A percentile compares a stretch with the other conserved stretches of the same genome.
phyloP scores from a whole-genome alignment of 306 rosid genomes.

The Sophora flavescens region DNA sequence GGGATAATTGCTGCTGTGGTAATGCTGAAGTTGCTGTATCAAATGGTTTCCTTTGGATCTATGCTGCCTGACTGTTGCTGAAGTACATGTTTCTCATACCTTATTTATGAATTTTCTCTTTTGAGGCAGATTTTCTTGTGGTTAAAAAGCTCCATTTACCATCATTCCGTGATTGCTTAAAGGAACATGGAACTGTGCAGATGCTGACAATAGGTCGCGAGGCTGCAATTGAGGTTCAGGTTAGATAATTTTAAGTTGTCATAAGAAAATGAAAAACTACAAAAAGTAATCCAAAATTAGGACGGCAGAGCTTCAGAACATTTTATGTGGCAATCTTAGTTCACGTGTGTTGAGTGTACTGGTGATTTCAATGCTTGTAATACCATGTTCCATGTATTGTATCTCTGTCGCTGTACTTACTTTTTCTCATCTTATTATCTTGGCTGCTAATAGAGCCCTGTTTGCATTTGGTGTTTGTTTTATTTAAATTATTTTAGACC shows the following conservation, averaged over 20 bases:
- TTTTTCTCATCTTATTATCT: conserved; percentile 5
- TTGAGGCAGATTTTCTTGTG: conserved; percentile 91
- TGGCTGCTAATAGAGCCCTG: not conserved
- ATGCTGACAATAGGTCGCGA: conserved; percentile 92
- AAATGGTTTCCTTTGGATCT: conserved; percentile 72
- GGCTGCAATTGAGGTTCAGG: conserved; percentile 99
- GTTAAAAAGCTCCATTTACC: conserved; percentile 90
- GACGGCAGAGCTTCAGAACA: not conserved
- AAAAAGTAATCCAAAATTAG: conserved; percentile 17
- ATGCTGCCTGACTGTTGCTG: conserved; percentile 72
- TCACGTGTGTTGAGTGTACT: conserved; percentile 1
- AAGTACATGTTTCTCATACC: conserved; percentile 78
- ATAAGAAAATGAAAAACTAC: conserved; percentile 10
- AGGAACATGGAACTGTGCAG: conserved; percentile 95
- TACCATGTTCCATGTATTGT: not conserved
- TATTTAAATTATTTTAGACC: conserved; percentile 4
- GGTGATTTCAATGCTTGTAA: not conserved
- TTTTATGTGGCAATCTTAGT: not conserved
- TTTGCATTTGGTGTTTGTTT: conserved; percentile 13
- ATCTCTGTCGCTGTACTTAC: not conserved
- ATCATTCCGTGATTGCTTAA: conserved; percentile 85
- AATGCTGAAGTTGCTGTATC: conserved; percentile 92
- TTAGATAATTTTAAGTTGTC: conserved; percentile 45
- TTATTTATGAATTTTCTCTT: conserved; percentile 69
- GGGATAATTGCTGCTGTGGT: conserved; percentile 97